Evolutionary conservation across 2,329 filamentous ascomycete species (phyloP).

Genomic region (Phialophora verrucosa): DNA sequence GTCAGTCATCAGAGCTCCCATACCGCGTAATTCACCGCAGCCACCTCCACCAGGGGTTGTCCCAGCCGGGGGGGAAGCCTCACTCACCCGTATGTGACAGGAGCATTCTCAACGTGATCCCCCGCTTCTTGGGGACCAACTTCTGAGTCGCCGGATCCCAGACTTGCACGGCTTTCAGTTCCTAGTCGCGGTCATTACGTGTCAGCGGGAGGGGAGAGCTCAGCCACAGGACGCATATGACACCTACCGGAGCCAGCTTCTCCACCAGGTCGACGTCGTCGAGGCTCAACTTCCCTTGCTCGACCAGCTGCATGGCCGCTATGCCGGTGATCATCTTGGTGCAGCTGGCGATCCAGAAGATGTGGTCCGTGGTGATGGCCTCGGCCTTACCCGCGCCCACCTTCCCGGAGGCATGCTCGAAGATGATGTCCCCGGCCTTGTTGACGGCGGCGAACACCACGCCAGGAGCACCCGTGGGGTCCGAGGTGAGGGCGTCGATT

Average conservation of each 20-base stretch:
- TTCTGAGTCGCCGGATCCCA: slow-evolving; percentile 42
- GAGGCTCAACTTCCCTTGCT: slow-evolving; percentile 55
- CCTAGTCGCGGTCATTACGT: slow-evolving; percentile 37
- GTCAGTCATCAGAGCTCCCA: not conserved
- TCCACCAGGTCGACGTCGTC: slow-evolving; percentile 58
- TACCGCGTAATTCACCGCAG: not conserved
- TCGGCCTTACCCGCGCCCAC: slow-evolving; percentile 34
- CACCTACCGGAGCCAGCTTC: slow-evolving; percentile 47
- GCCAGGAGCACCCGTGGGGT: slow-evolving; percentile 34
- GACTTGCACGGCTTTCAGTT: slow-evolving; percentile 58
- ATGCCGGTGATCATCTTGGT: slow-evolving; percentile 62
- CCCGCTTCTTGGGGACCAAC: slow-evolving; percentile 47
- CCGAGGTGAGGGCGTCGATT: slow-evolving; percentile 37
- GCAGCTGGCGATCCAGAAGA: slow-evolving; percentile 61
- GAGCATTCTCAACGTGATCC: slow-evolving; percentile 59
- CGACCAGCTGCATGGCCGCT: slow-evolving; percentile 64
- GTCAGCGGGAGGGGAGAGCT: not conserved
- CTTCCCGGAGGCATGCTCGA: slow-evolving; percentile 42
- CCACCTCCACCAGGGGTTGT: not conserved
- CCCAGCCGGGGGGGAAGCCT: no score
- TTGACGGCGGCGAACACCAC: slow-evolving; percentile 41
- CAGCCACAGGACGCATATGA: not conserved
- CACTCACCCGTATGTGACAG: slow-evolving; percentile 54
- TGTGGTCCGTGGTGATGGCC: slow-evolving; percentile 41
- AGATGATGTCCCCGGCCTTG: slow-evolving; percentile 40